Base-by-base conservation (phyloP, 305 asterid genomes). In the Plantago lanceolata region DNA sequence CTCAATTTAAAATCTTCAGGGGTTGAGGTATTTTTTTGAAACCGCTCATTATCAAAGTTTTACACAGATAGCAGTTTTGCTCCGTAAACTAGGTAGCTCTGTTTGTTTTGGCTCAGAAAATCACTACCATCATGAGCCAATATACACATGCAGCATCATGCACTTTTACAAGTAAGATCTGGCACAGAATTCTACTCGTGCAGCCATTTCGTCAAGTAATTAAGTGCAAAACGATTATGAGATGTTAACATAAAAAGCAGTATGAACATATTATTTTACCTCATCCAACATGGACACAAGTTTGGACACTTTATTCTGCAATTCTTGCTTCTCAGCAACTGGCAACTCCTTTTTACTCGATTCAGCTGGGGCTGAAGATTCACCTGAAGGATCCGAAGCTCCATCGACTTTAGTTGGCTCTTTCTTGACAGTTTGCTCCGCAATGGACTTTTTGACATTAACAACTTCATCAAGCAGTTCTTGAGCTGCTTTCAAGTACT, bases 281-380 rank as follows among this genome's bases (percentile, higher is more conserved):
- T 87, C 92, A 44, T 89, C 98, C 73, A 85, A 67, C 97, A 92
- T 86, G 6, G 88, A 71, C 64, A 89, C 67, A 76, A 92, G 95
- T 82, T 87, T 85, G 6, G 90, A 63, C 59, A 78, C 61, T 76
- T 82, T 89, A 67, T 76, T 84, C 43, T 86, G 96, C 76, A 82
- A 19, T 13, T 89, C 96, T 70, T 86, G 94, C 73, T 82, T 91
- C 57, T 89, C 96, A 45, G 89, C 79, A 2, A 79, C 72, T 9
- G 96, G 81, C 59, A 89, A 79, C 73, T 85, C 94, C 26, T 31
- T 59, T 47, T 72, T 73, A 56, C 68, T 73, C 2, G 79, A 73
- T 64, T 78, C 87, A 20, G 64, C 68, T 29, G 71, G 62, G 55
- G 55, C 74, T 3, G 78, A 74, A 69, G 82, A 43, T 26, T 73